phyloP scores from a whole-genome alignment of 148 eudicot genomes.

The Fagopyrum homotropicum region DNA sequence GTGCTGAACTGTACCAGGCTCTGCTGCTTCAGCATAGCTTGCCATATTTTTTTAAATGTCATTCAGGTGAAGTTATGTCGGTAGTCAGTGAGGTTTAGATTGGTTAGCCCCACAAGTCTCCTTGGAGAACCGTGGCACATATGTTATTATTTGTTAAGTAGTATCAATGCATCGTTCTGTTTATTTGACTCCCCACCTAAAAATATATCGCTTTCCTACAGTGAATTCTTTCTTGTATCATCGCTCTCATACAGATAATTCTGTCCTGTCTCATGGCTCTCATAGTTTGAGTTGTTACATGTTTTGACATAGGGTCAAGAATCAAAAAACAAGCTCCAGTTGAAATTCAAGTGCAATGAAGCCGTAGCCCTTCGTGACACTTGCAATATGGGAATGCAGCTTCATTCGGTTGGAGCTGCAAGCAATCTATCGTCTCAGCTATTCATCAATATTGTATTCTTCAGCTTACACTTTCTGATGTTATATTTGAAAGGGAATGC shows the following conservation, averaged over 20 bases:
- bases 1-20: not conserved
- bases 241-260: no score
- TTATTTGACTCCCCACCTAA: not conserved
- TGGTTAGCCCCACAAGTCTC: not conserved
- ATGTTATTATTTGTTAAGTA: not conserved
- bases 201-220: not conserved
- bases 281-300: not conserved
- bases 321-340: not conserved
- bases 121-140: not conserved
- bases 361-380: not conserved
- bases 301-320: not conserved
- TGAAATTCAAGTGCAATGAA: constrained; percentile 3
- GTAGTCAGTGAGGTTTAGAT: not conserved
- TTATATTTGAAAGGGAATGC: not conserved
- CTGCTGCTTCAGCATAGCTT: not conserved
- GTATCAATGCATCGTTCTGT: not conserved
- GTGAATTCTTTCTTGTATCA: no score
- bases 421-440: not conserved
- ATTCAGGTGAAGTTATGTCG: constrained; percentile 13
- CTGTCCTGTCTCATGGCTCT: not conserved
- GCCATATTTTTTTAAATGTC: not conserved
- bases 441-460: not conserved
- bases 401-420: not conserved
- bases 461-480: constrained; percentile 2
- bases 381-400: not conserved